Evolutionary conservation across 345 rosid species (phyloP).

Genomic region (Kernera saxatilis): DNA sequence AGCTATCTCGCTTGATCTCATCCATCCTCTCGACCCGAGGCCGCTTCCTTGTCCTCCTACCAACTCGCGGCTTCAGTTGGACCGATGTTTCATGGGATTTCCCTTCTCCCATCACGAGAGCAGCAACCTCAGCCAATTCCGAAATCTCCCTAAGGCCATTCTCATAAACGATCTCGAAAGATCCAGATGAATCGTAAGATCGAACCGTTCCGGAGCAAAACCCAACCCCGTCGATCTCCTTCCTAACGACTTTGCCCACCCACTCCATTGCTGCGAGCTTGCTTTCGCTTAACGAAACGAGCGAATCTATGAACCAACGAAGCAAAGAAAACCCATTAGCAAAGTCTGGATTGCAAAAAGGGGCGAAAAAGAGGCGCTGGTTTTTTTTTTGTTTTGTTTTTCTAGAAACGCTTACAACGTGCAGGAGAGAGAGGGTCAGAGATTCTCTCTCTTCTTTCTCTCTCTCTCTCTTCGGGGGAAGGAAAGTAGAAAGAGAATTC

Average conservation of each 20-base stretch:
- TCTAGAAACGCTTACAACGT: conserved; percentile 18
- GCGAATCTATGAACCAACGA: conserved; percentile 12
- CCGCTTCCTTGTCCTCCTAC: conserved; percentile 45
- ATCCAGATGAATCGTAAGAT: conserved; percentile 56
- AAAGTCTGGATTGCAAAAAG: neutral
- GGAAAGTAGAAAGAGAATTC: conserved; percentile 22
- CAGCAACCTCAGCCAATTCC: conserved; percentile 36
- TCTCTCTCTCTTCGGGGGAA: neutral
- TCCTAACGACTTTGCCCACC: conserved; percentile 58
- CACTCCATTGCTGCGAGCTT: conserved; percentile 43
- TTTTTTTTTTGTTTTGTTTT: neutral
- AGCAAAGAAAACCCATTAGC: conserved; percentile 10
- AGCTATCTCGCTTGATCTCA: conserved; percentile 23
- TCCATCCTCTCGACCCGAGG: conserved; percentile 33
- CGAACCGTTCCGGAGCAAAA: conserved; percentile 43
- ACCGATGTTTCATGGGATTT: conserved; percentile 12
- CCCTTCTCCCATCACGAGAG: conserved; percentile 30
- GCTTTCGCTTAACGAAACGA: conserved; percentile 10
- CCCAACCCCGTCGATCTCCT: conserved; percentile 46
- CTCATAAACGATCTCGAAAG: conserved; percentile 53
- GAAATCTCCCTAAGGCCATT: conserved; percentile 66
- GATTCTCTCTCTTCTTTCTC: conserved; percentile 14
- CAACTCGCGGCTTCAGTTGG: conserved; percentile 35
- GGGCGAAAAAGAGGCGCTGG: neutral
- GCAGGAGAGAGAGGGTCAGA: conserved; percentile 20